Evolutionary conservation across 2,329 filamentous ascomycete species (phyloP), one percentile per base, ranked within the genome.

Genomic region (Cordyceps militaris): DNA sequence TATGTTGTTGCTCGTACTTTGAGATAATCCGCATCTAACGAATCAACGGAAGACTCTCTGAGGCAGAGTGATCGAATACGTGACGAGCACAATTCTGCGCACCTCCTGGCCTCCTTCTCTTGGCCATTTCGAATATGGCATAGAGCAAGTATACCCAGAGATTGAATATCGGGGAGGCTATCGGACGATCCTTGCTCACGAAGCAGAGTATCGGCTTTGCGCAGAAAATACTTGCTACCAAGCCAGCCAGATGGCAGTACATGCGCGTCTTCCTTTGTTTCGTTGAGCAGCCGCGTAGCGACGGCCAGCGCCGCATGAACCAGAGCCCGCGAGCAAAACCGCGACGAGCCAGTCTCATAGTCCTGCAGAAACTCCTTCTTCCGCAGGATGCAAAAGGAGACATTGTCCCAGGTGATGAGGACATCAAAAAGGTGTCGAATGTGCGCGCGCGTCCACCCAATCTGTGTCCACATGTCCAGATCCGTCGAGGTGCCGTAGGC

Each of bases 301-400:
- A 62, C 40, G 36, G 56, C 56, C 14, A 62, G 32, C 10, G 61
- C 49, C 1, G 59, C 49, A 19, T 62, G 56, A n/a, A 61, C 59
- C 3, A 62, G 61, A 4, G 61, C 53, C 3, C 57, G 36, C 1
- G 61, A 62, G 47, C 61, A 61, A 36, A 57, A 62, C 4, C 52
- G 56, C 2, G 10, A 32, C 16, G 38, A 36, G n/a, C 59, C 61
- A 8, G 19, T 23, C 10, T 57, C 30, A 21, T 38, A 52, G 42
- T 49, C 46, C n/a, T 71, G 21, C 66, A 67, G 30, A 73, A 70
- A 59, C 64, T 65, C 14, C 59, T 63, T 38, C 63, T 66, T 7
- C 51, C 56, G 10, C 62, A 61, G 23, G 55, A 64, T 16, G 68
- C 58, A 50, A 38, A 59, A 60, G n/a, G 58, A 44, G 3, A 60